phyloP scores from a whole-genome alignment of 371 early-diverging fungal species.

The Apophysomyces sp. region DNA sequence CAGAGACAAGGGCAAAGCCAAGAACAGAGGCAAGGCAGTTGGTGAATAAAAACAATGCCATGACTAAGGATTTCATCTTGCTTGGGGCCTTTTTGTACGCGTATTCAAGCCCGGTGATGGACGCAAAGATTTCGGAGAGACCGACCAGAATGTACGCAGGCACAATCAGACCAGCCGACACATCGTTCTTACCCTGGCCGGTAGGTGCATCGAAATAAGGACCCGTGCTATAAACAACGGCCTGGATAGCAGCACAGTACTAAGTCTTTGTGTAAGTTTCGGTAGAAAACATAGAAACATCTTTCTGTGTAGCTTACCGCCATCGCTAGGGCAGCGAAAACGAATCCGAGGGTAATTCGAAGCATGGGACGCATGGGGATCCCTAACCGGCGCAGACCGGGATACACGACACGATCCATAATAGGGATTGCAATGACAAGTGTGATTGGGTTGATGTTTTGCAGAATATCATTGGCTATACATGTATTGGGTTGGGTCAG shows the following conservation, averaged over 20 bases:
- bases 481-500: not conserved
- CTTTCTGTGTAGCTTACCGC: conserved; percentile 1
- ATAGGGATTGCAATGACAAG: not conserved
- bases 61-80: conserved; percentile 63
- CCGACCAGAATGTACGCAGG: not conserved
- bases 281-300: not conserved
- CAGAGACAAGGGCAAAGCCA: conserved; percentile 53
- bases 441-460: not conserved
- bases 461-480: not conserved
- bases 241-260: not conserved
- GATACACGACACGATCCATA: not conserved
- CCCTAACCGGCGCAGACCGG: not conserved
- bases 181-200: not conserved
- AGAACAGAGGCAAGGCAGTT: conserved; percentile 56
- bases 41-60: conserved; percentile 61
- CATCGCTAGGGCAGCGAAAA: not conserved
- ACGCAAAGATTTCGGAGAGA: conserved; percentile 32
- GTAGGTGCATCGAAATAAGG: not conserved
- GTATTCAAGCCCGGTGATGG: conserved; percentile 68
- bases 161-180: not conserved
- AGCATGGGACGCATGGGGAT: not conserved
- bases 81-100: conserved; percentile 63
- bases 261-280: not conserved
- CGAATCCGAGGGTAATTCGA: not conserved
- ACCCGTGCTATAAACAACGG: not conserved